Evolutionary conservation across 495 filamentous ascomycete genomes (phyloP).

Genomic region (Aspergillus sclerotiicarbonarius): DNA sequence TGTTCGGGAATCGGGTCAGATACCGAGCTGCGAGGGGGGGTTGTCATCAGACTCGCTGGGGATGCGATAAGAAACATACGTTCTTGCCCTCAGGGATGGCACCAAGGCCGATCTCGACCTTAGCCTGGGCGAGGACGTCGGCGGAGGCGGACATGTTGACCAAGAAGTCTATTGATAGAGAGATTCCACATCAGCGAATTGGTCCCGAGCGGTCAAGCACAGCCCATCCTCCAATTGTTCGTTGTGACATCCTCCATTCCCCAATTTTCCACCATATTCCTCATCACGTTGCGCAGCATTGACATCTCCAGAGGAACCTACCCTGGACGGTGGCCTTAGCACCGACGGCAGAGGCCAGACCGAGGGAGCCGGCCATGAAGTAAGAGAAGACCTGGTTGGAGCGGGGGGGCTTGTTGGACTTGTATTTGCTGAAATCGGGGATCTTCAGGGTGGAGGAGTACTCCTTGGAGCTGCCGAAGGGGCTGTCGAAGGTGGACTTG

Average conservation of each 20-base stretch:
- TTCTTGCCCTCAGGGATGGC: conserved; percentile 99
- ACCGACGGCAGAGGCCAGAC: conserved; percentile 82
- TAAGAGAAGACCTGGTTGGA: conserved; percentile 87
- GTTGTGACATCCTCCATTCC: neutral
- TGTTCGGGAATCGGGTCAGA: conserved; percentile 34
- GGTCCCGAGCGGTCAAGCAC: conserved; percentile 1
- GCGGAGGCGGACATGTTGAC: conserved; percentile 99
- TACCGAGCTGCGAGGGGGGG: neutral
- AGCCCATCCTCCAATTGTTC: conserved; percentile 4
- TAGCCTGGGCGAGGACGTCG: conserved; percentile 97
- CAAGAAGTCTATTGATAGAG: conserved; percentile 75
- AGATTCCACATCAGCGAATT: conserved; percentile 24
- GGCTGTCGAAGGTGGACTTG: conserved; percentile 51
- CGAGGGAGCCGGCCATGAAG: conserved; percentile 97
- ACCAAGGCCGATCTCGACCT: conserved; percentile 93
- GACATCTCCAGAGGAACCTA: conserved; percentile 45
- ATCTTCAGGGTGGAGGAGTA: conserved; percentile 62
- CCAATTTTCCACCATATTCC: conserved; percentile 1
- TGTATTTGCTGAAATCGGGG: conserved; percentile 88
- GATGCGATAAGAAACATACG: conserved; percentile 52
- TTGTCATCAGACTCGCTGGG: neutral
- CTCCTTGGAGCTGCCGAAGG: conserved; percentile 44
- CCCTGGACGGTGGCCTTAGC: conserved; percentile 97
- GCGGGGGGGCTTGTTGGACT: conserved; percentile 59
- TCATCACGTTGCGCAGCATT: conserved; percentile 2